Evolutionary conservation across 257 asterid species (phyloP).

Genomic region (Agastache rugosa): DNA sequence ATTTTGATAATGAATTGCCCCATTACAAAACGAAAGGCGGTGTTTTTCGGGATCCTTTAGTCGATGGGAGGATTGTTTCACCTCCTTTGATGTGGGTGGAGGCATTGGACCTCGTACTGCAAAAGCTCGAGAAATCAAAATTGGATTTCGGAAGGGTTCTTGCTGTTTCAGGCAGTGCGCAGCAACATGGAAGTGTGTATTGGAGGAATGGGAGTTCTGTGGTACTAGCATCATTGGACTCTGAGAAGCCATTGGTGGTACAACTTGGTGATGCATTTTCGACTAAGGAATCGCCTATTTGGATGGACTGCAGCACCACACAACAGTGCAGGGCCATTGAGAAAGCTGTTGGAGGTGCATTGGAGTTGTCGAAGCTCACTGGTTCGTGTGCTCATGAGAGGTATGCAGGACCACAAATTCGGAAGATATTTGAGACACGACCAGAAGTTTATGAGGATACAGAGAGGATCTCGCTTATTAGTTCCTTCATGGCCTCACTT

Average conservation of each 20-base stretch:
- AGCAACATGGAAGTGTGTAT: conserved; percentile 95
- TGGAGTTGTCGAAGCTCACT: conserved; percentile 78
- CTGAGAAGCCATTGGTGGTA: conserved; percentile 48
- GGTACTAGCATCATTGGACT: conserved; percentile 61
- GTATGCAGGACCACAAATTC: conserved; percentile 88
- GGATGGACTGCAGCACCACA: conserved; percentile 94
- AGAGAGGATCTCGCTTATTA: conserved; percentile 84
- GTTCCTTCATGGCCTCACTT: conserved; percentile 92
- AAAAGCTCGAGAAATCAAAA: conserved; percentile 63
- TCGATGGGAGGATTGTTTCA: conserved; percentile 81
- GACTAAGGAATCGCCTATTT: conserved; percentile 74
- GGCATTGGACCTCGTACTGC: conserved; percentile 74
- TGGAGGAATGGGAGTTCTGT: conserved; percentile 78
- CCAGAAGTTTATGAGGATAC: conserved; percentile 67
- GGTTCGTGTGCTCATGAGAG: conserved; percentile 92
- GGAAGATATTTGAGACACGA: conserved; percentile 68
- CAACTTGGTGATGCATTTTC: conserved; percentile 66
- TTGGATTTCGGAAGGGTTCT: conserved; percentile 66
- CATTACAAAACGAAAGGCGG: conserved; percentile 91
- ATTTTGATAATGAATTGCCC: conserved; percentile 78
- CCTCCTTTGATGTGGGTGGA: conserved; percentile 97
- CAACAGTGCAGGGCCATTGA: conserved; percentile 82
- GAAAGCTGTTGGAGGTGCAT: conserved; percentile 79
- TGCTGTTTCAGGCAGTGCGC: conserved; percentile 95
- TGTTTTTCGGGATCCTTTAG: conserved; percentile 62